Evolutionary conservation across 805 yeast genomes (phyloP), one percentile per base, ranked within the genome.

Genomic region (Sugiyamaella boreocaroliniensis): DNA sequence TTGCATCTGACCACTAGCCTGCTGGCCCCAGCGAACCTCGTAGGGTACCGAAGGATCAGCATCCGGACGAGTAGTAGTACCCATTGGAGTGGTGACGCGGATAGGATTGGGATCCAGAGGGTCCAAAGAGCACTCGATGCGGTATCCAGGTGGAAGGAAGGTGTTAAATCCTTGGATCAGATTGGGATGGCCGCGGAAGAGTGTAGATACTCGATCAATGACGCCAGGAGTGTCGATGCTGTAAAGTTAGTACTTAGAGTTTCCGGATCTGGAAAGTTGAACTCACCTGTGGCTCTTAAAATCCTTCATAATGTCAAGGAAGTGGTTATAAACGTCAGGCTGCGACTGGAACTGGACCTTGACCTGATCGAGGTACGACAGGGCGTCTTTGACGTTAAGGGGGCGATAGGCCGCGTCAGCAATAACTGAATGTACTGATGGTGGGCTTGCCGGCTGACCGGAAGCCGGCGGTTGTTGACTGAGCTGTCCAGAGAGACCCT

Each of bases 131-230:
- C 98, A 93, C 68, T 88, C 96, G 59, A 93, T 90, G 57, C 85
- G 64, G 71, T 89, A 93, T 2, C 99, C 99, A 19, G 95, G 96
- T 1, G 99, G 99, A 60, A 93, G 76, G 67, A 93, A 93, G 1
- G 99, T 92, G 72, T 93, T 93, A 71, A 93, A 95, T 0, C 99
- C 99, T 70, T 93, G 98, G 57, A 93, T 92, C 64, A 93, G 76
- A 51, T 68, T 81, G 1, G 96, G 96, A 68, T 89, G 96, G 12
- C 97, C 98, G 57, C 90, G 80, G 68, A 93, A 93, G 52, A 93
- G 73, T 1, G 86, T 79, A 0, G 97, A 88, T 1, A 93, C 99
- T 54, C 99, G 77, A 68, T 92, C 97, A 66, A 93, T 93, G 29
- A 93, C 99, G 37, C 98, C 99, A 0, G 98, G 99, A 0, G 99